Base-by-base conservation (phyloP, 1,284 basidiomycete species). In the Thecaphora thlaspeos region DNA sequence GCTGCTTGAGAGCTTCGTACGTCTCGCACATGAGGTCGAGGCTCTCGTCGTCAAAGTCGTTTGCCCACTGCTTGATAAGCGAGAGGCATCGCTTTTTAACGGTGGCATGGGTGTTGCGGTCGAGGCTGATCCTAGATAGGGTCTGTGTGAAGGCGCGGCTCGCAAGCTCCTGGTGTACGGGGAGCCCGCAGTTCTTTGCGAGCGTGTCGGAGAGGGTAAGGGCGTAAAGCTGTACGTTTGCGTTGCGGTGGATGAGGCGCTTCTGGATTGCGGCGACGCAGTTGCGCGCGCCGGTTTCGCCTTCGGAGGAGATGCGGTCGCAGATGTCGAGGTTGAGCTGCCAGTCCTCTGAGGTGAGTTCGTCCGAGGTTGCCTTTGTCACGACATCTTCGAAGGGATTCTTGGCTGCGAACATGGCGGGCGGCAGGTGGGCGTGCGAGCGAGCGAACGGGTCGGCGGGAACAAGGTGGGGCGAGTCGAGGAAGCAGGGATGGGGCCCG, bases 341-440 rank as follows among this genome's bases (percentile, higher is more conserved):
- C 94, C 94, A 98, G 79, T 96, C 90, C 81, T 96, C 94, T 54
- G 84, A 83, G 1, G 92, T 93, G 51, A 93, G 82, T 78, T 91
- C 91, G 83, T 96, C 93, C 78, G 93, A 90, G 17, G 93, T 96
- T 24, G 93, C 90, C 81, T 94, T 92, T 71, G 80, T 90, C 78
- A 97, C 89, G 69, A 93, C 85, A 46, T 96, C 93, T 75, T 97
- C 93, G 81, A 94, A 97, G 12, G 91, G 85, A 74, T 90, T 95
- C 12, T 80, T 66, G 21, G 81, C 76, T 26, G 68, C 61, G 47
- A 77, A 76, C 73, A 76, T 76, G 36, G 10, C 43, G 26, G 26
- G 26, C 26, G 26, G n/a, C n/a, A 28, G 5, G 26, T 28, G 26
- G 26, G 26, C 7, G n/a, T n/a, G n/a, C n/a, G n/a, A n/a, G n/a